These are phyloP conservation scores for Oldenlandia corymbosa DNA, from an alignment of 257 asterid species.

Conservation along the genomic window DNA sequence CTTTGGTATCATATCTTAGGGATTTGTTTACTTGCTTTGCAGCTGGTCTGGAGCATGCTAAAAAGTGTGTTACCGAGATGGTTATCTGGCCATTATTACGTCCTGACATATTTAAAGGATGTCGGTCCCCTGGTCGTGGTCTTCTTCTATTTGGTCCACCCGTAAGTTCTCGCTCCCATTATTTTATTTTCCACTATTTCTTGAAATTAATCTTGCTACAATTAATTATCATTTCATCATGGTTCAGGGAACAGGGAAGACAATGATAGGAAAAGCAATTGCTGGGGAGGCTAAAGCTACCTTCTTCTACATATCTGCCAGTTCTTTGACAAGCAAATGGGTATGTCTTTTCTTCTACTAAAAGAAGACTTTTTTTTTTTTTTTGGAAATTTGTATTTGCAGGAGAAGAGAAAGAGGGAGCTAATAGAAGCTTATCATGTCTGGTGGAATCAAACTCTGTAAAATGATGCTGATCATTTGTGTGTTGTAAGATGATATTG, in stretches of 20 bases:
- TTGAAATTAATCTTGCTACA: slow-evolving; percentile 2
- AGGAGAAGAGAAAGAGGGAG: neutral
- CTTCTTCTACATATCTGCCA: slow-evolving; percentile 96
- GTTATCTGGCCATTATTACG: slow-evolving; percentile 98
- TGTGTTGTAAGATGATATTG: too few species aligned
- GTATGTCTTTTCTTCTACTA: slow-evolving; percentile 31
- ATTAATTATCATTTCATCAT: slow-evolving; percentile 26
- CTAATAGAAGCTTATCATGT: neutral
- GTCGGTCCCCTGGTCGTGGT: slow-evolving; percentile 99
- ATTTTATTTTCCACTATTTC: slow-evolving; percentile 13
- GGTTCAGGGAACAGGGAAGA: slow-evolving; percentile 94
- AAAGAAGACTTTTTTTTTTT: neutral
- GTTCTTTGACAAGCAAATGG: slow-evolving; percentile 99
- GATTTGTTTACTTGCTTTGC: slow-evolving; percentile 6
- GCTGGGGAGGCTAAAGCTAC: slow-evolving; percentile 99
- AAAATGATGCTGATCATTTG: neutral
- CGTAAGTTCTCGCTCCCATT: slow-evolving; percentile 44
- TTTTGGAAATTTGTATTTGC: neutral
- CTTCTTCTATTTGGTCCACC: slow-evolving; percentile 99
- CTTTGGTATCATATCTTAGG: slow-evolving; percentile 14
- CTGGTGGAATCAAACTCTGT: neutral
- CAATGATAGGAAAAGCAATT: slow-evolving; percentile 99
- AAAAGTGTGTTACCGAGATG: slow-evolving; percentile 98
- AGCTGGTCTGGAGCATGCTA: slow-evolving; percentile 99
- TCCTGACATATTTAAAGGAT: slow-evolving; percentile 93